Base-by-base conservation (phyloP, 345 rosid species). In the Linum trigynum region DNA sequence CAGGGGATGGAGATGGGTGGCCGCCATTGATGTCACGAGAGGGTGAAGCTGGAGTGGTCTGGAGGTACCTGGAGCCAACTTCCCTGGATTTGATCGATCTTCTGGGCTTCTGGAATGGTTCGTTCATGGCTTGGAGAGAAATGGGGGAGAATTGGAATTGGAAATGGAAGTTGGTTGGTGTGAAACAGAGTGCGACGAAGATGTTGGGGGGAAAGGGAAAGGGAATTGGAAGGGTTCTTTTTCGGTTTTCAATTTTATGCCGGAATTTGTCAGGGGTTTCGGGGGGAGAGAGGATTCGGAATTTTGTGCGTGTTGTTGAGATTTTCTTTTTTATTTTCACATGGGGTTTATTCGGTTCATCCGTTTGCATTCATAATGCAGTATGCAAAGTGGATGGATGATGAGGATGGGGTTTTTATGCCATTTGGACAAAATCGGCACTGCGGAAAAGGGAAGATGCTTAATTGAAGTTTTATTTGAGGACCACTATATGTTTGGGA, bases 51-150 rank as follows among this genome's bases (percentile, higher is more conserved):
- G 84, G 41, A 42, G 72, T 42, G 0, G 85, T 85, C 35, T 85
- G 79, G 56, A 88, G 83, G 67, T 78, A 88, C 39, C 90, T 82
- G 1, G 98, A 91, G 70, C 85, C 70, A 14, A 86, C 86, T 72
- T 78, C 83, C 1, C 90, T 81, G 48, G 86, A 77, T 70, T 76
- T 86, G 53, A 15, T 48, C 17, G 75, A 69, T 61, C 76, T 80
- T 71, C 78, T 70, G 37, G 79, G 74, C 67, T 80, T 85, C 58
- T 69, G 42, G 58, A 72, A 60, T 43, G 74, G 86, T 38, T 82
- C 81, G 53, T 48, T 48, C 53, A 48, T 48, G 53, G 53, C 61
- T 7, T 2, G 2, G 36, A 23, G 61, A 8, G 61, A 32, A 17
- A 37, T 16, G 7, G 1, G 14, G 53, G 11, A 15, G 7, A 9